A percentile compares a stretch with the other conserved stretches of the same genome.
phyloP scores from a whole-genome alignment of 208 protist species.

The Trichomonas vaginalis region DNA sequence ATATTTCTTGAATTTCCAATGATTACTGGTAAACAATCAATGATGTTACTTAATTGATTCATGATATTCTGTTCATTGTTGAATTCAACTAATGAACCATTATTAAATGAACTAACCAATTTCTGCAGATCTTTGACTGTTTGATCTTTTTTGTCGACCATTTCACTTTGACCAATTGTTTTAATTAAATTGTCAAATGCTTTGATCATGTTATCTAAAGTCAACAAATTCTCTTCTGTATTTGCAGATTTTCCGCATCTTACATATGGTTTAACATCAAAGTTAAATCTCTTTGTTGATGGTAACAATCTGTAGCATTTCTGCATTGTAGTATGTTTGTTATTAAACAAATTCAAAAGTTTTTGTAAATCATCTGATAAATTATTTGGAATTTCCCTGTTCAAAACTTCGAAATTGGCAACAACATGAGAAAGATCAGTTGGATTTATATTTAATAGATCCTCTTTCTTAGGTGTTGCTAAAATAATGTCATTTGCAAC shows the following conservation, averaged over 20 bases:
- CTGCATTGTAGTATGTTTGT: background rate
- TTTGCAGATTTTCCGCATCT: background rate
- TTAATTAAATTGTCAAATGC: background rate
- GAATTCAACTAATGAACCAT: background rate
- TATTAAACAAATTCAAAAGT: too few species aligned
- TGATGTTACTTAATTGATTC: background rate
- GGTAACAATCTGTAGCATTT: background rate
- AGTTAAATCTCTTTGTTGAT: background rate
- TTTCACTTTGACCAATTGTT: background rate
- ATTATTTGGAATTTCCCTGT: too few species aligned
- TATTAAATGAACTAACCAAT: background rate
- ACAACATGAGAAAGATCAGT: too few species aligned
- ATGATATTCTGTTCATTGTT: background rate
- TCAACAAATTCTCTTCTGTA: background rate
- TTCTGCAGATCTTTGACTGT: background rate
- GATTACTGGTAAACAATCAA: background rate
- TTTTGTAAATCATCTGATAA: too few species aligned
- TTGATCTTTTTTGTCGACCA: background rate
- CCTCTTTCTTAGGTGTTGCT: too few species aligned
- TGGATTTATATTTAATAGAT: too few species aligned
- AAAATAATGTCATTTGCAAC: too few species aligned
- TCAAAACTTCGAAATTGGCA: too few species aligned
- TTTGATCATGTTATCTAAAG: background rate
- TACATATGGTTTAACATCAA: background rate
- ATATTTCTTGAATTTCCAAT: background rate